phyloP scores from a whole-genome alignment of 2,329 filamentous ascomycete genomes.

The Leptographium lundbergii region DNA sequence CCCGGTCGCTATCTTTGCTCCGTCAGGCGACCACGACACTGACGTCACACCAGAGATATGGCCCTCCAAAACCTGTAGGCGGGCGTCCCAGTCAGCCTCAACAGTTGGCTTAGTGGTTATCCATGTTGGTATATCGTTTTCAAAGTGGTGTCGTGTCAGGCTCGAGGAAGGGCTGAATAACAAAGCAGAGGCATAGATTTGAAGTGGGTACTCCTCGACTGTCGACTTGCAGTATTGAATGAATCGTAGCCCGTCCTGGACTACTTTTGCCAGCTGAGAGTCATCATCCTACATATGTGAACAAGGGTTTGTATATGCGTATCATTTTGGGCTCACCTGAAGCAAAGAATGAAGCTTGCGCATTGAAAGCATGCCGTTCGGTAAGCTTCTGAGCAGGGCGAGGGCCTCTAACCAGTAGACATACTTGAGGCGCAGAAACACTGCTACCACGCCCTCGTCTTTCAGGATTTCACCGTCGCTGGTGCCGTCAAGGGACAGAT shows the following conservation, averaged over 20 bases:
- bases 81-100: slow-evolving; percentile 3
- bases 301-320: neutral
- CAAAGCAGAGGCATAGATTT: slow-evolving; percentile 21
- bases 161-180: slow-evolving; percentile 19
- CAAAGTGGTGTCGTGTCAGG: slow-evolving; percentile 10
- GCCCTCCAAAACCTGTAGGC: neutral
- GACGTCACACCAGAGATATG: neutral
- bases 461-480: slow-evolving; percentile 6
- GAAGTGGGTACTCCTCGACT: slow-evolving; percentile 15
- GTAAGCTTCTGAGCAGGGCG: slow-evolving; percentile 18
- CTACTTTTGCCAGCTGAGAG: slow-evolving; percentile 2
- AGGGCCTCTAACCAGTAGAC: slow-evolving; percentile 32
- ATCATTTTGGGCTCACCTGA: neutral
- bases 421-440: slow-evolving; percentile 23
- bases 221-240: slow-evolving; percentile 13
- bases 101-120: slow-evolving; percentile 7
- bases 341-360: slow-evolving; percentile 8
- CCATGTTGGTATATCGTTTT: slow-evolving; percentile 10
- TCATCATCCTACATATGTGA: neutral
- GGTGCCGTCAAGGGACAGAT: too few species aligned
- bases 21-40: neutral
- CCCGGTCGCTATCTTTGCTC: neutral
- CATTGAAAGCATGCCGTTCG: slow-evolving; percentile 14
- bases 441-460: slow-evolving; percentile 15
- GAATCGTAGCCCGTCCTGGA: slow-evolving; percentile 20